Conservation (phyloP, 2,329 filamentous ascomycete species). For the Clonostachys solani region DNA sequence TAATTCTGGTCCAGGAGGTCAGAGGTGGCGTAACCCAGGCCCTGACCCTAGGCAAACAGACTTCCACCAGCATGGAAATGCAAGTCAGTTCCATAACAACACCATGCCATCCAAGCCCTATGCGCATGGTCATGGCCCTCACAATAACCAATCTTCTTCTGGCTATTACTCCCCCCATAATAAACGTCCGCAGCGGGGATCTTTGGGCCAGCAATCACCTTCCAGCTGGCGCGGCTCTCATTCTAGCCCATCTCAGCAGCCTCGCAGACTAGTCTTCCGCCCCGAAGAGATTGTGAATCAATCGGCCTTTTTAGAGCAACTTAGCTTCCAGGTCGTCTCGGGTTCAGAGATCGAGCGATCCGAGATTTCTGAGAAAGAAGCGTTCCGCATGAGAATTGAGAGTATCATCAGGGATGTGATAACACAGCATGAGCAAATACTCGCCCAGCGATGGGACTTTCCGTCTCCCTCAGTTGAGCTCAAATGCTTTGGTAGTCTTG, state of each 20-base stretch:
- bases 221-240: background rate
- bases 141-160: conserved; percentile 5
- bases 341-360: conserved; percentile 56
- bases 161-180: conserved; percentile 1
- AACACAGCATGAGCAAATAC: conserved; percentile 40
- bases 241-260: background rate
- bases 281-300: conserved; percentile 45
- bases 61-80: background rate
- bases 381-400: conserved; percentile 63
- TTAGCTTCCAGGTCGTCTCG: conserved; percentile 40
- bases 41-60: background rate
- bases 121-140: conserved; percentile 7
- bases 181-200: no score
- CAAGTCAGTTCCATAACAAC: background rate
- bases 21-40: conserved; percentile 5
- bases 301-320: conserved; percentile 39
- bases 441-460: conserved; percentile 33
- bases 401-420: conserved; percentile 58
- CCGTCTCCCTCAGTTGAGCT: conserved; percentile 56
- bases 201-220: background rate
- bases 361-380: conserved; percentile 68
- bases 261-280: background rate
- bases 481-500: conserved; percentile 76
- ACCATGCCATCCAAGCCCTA: conserved; percentile 1
- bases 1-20: background rate